These are phyloP conservation scores for Talaromyces sp. DNA, from an alignment of 2,329 filamentous ascomycete genomes.

Conservation along the genomic window DNA sequence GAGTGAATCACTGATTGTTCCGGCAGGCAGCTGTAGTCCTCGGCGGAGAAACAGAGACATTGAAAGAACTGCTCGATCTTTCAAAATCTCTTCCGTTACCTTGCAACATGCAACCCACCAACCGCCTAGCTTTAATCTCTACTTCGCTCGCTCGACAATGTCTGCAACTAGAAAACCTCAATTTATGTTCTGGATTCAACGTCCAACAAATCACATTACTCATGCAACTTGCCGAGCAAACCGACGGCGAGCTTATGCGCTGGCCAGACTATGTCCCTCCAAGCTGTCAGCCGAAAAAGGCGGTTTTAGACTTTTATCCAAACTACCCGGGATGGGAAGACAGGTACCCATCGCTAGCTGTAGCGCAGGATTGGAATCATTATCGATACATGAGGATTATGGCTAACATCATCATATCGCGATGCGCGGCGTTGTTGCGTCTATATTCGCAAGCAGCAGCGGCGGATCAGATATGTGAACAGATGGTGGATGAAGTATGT, in stretches of 20 bases:
- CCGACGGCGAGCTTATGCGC: conserved; percentile 10
- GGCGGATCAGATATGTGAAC: conserved; percentile 9
- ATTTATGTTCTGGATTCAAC: neutral
- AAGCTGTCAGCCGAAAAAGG: neutral
- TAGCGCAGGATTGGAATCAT: conserved; percentile 14
- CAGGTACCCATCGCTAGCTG: conserved; percentile 3
- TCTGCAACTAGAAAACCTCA: neutral
- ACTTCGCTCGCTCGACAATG: neutral
- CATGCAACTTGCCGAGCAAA: neutral
- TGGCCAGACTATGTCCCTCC: conserved; percentile 2
- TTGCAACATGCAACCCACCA: neutral
- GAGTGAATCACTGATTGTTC: neutral
- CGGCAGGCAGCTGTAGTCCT: neutral
- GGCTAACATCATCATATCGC: conserved; percentile 10
- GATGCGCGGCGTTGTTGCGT: conserved; percentile 6
- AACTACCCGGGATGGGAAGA: conserved; percentile 12
- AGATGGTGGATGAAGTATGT: conserved; percentile 12
- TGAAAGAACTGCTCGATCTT: conserved; percentile 7
- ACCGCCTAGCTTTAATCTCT: neutral
- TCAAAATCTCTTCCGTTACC: neutral
- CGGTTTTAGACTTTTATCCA: neutral
- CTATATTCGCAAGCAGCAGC: conserved; percentile 1
- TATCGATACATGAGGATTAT: conserved; percentile 14
- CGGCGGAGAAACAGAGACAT: neutral
- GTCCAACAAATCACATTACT: neutral